Conservation (phyloP, 1,284 basidiomycete genomes). For the Cerioporus squamosus region DNA sequence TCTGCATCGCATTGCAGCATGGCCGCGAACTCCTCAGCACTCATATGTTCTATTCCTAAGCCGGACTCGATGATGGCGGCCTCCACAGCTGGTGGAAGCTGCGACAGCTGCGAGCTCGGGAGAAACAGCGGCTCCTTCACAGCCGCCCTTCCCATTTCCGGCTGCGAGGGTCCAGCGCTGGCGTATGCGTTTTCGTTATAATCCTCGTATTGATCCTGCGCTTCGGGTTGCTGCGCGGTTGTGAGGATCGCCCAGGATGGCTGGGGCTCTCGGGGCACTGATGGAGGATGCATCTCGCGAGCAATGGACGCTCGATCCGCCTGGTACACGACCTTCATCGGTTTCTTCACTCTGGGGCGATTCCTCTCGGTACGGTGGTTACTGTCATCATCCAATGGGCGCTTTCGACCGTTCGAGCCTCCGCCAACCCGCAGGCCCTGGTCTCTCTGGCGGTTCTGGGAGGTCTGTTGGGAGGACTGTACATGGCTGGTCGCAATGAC, state of each 20-base stretch:
- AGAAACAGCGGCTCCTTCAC: conserved; percentile 59
- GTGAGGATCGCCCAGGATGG: conserved; percentile 24
- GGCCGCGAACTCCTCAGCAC: conserved; percentile 59
- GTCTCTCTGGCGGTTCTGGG: conserved; percentile 5
- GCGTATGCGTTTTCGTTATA: neutral
- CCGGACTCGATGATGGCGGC: conserved; percentile 59
- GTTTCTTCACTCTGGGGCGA: conserved; percentile 35
- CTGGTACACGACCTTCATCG: conserved; percentile 63
- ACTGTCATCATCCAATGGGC: conserved; percentile 24
- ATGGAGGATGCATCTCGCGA: conserved; percentile 20
- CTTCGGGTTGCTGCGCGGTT: conserved; percentile 10
- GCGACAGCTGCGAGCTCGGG: conserved; percentile 63
- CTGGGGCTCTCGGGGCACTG: conserved; percentile 8
- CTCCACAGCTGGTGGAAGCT: conserved; percentile 42
- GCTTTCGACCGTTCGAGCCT: conserved; percentile 22
- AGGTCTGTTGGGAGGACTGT: conserved; percentile 29
- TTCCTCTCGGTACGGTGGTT: conserved; percentile 4
- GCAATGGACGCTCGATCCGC: conserved; percentile 40
- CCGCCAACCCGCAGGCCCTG: conserved; percentile 6
- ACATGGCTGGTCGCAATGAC: conserved; percentile 76
- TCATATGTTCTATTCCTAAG: conserved; percentile 67
- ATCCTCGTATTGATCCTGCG: neutral
- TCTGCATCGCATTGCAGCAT: conserved; percentile 71
- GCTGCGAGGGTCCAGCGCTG: conserved; percentile 9
- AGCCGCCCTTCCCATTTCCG: neutral